Conservation (phyloP, 164 flowering plant species). For the Annona cherimola region DNA sequence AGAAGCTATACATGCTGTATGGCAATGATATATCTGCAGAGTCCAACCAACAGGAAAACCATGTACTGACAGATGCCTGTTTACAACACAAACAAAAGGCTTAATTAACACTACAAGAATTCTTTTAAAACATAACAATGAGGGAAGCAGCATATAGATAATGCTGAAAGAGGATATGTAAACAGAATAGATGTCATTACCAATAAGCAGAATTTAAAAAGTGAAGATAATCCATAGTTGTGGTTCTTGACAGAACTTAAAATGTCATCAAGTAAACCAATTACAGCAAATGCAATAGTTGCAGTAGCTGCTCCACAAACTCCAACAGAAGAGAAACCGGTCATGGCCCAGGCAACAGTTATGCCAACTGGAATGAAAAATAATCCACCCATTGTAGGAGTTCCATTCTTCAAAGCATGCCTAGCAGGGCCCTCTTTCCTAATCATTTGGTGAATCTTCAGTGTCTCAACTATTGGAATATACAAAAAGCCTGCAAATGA, state of each 20-base stretch:
- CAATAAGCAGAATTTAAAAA: conserved; percentile 51
- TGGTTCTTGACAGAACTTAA: conserved; percentile 42
- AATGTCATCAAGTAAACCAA: conserved; percentile 75
- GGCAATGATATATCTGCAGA: conserved; percentile 61
- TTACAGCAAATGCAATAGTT: conserved; percentile 62
- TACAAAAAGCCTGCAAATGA: conserved; percentile 56
- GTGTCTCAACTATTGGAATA: conserved; percentile 55
- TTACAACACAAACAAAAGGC: conserved; percentile 8
- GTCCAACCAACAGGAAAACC: conserved; percentile 73
- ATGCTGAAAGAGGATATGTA: background rate
- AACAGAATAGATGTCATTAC: conserved; percentile 25
- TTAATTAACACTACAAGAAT: conserved; percentile 3
- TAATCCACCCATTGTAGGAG: conserved; percentile 89
- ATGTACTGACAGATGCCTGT: conserved; percentile 69
- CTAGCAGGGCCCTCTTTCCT: conserved; percentile 44
- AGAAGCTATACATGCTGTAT: conserved; percentile 92
- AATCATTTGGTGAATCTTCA: conserved; percentile 44
- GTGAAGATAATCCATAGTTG: conserved; percentile 48
- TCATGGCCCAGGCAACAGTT: conserved; percentile 46
- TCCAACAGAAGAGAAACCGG: conserved; percentile 63
- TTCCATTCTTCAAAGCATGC: conserved; percentile 45
- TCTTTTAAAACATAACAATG: background rate
- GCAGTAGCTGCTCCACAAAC: conserved; percentile 59
- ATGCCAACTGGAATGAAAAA: conserved; percentile 80
- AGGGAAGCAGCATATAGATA: background rate